Evolutionary conservation across 768 basidiomycete genomes (phyloP).

Genomic region (Suillus bovinus): DNA sequence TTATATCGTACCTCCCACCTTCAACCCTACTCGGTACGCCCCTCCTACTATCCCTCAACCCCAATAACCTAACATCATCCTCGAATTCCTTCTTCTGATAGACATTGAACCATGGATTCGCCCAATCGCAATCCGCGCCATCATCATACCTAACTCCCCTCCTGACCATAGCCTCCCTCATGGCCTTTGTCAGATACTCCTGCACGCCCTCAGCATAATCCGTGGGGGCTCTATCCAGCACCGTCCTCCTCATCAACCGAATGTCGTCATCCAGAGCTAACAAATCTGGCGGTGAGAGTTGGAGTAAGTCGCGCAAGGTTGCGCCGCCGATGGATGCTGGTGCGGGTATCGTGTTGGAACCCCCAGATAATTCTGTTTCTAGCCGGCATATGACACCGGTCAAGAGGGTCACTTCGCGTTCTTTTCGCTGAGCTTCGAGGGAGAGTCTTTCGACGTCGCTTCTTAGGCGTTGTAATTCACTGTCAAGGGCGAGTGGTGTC

Average conservation of each 20-base stretch:
- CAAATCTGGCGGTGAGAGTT: not conserved
- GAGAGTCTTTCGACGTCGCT: conserved; percentile 2
- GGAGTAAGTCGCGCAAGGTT: not conserved
- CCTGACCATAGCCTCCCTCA: conserved; percentile 2
- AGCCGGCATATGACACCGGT: not conserved
- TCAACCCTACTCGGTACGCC: not conserved
- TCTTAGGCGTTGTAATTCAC: not conserved
- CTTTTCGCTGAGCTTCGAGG: conserved; percentile 1
- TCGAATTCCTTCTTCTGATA: not conserved
- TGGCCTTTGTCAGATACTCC: not conserved
- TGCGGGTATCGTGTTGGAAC: not conserved
- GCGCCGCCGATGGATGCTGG: not conserved
- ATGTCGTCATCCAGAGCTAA: not conserved
- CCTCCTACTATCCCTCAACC: not conserved
- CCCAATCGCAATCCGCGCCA: not conserved
- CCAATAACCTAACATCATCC: conserved; percentile 3
- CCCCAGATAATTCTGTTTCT: not conserved
- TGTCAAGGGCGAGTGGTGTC: not conserved
- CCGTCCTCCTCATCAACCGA: conserved; percentile 3
- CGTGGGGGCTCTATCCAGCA: not conserved
- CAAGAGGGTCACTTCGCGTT: not conserved
- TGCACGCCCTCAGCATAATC: not conserved
- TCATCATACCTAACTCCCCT: not conserved
- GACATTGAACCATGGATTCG: not conserved
- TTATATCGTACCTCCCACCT: not conserved